Base-by-base conservation (phyloP, 2,329 filamentous ascomycete genomes). In the Scytalidium lignicola region DNA sequence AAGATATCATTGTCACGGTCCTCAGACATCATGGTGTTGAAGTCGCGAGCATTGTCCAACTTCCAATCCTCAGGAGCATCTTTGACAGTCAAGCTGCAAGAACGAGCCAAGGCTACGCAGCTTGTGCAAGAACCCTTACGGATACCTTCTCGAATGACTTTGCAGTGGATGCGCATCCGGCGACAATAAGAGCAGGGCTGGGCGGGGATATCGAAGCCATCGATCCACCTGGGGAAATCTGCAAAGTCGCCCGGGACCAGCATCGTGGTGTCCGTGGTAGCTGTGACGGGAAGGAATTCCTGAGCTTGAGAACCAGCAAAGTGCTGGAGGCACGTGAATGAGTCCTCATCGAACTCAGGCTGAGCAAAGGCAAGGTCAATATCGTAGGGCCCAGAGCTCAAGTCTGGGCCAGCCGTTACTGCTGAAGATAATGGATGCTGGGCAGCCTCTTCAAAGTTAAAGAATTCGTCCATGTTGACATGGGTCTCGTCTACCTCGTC, bases 111-210 rank as follows among this genome's bases (percentile, higher is more conserved):
- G 13, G 80, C 80, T 42, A 83, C 78, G 57, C 81, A 84, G 57
- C 74, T 80, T 23, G 80, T 83, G 59, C 80, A 84, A 55, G 78
- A 82, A 51, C 78, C 78, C 64, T 74, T 78, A 61, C 78, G 75
- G 58, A 72, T 70, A 74, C 79, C 80, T 64, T 83, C 80, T 28
- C 72, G 65, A 51, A 83, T 79, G 28, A 70, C 72, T 65, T 83
- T 84, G 72, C 80, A 84, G 40, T 79, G 71, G 58, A 78, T 82
- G 28, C 74, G 72, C 42, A 74, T 74, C 3, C 70, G 58, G 41
- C 69, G 62, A 55, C 80, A 84, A 57, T 78, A 71, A 18, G 63
- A 62, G 58, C 80, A 85, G 3, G 79, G 76, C 4, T 60, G 48
- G 21, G 23, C 48, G 1, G 61, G 59, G 4, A 61, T 54, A 19